A percentile compares a stretch with the other conserved stretches of the same genome.
phyloP scores from a whole-genome alignment of 305 asterid species.

The Fraxinus sp. region DNA sequence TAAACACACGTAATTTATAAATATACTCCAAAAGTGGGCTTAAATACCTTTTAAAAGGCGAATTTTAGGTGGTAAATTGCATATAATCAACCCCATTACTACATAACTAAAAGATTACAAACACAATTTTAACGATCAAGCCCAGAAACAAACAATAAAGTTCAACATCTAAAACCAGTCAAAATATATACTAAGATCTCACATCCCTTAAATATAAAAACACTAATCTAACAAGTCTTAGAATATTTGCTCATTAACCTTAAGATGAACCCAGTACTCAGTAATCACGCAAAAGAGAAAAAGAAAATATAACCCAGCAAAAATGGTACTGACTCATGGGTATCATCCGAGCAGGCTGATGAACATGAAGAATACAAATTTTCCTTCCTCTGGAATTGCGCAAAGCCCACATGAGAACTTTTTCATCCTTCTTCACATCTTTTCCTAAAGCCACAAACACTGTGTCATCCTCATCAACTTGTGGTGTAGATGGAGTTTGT shows the following conservation, averaged over 20 bases:
- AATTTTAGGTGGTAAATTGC: background rate
- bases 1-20: background rate
- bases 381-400: constrained; percentile 54
- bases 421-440: constrained; percentile 65
- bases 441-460: constrained; percentile 75
- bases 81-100: background rate
- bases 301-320: background rate
- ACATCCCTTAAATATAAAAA: background rate
- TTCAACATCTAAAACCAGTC: background rate
- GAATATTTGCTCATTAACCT: background rate
- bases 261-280: background rate
- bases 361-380: constrained; percentile 71
- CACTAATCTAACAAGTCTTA: background rate
- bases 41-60: background rate
- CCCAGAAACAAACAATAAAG: background rate
- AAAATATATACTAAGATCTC: background rate
- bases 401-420: constrained; percentile 64
- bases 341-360: constrained; percentile 72
- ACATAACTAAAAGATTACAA: background rate
- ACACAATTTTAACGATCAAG: background rate
- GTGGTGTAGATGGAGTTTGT: constrained; percentile 32
- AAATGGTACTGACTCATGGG: constrained; percentile 54
- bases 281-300: background rate
- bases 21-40: background rate
- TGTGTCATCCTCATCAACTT: constrained; percentile 33